Evolutionary conservation across 2,329 filamentous ascomycete genomes (phyloP).

Genomic region (Calonectria leucothoes): DNA sequence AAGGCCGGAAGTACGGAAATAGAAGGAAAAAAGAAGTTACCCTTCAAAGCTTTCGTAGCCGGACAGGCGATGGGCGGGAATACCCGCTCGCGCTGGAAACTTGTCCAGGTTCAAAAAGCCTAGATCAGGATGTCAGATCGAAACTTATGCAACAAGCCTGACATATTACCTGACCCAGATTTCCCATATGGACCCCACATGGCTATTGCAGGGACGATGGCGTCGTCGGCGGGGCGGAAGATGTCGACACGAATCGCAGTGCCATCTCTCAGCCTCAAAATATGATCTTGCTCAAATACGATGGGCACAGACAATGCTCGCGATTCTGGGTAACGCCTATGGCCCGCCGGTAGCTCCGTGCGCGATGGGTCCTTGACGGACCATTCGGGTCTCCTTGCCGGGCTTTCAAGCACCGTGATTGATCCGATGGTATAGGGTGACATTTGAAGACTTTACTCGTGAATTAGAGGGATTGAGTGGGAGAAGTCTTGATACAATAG

Average conservation of each 20-base stretch:
- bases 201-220: not conserved
- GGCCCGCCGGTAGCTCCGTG: not conserved
- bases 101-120: not conserved
- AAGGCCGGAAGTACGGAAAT: too few relatives aligned
- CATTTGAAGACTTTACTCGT: not conserved
- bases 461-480: too few relatives aligned
- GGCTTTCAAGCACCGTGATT: not conserved
- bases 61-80: not conserved
- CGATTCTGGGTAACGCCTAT: not conserved
- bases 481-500: not conserved
- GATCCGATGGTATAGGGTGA: not conserved
- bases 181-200: not conserved
- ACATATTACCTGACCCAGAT: not conserved
- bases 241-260: not conserved
- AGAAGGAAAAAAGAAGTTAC: not conserved
- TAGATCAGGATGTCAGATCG: not conserved
- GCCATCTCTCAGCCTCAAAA: not conserved
- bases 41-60: not conserved
- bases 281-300: not conserved
- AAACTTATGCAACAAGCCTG: too few relatives aligned
- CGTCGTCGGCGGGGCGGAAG: not conserved
- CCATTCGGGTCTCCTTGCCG: not conserved
- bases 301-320: not conserved
- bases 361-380: not conserved
- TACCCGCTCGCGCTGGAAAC: not conserved